Conservation (phyloP, 768 basidiomycete species). For the Trametes elegans region DNA sequence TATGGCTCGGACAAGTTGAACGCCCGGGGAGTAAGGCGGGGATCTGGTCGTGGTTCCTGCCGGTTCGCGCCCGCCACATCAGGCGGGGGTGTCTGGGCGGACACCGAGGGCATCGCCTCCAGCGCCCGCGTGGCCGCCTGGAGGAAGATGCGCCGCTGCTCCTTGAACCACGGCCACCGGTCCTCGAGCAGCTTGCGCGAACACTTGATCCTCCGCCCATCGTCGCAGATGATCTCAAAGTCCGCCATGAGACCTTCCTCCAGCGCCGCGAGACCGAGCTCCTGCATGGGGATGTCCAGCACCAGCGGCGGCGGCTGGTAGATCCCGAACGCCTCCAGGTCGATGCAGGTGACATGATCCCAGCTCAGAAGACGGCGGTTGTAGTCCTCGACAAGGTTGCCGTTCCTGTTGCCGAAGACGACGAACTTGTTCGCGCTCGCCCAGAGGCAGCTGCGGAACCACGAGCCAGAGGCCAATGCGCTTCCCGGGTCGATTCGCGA, state of each 20-base stretch:
- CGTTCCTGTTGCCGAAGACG: constrained; percentile 86
- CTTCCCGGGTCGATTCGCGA: constrained; percentile 86
- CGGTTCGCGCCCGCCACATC: constrained; percentile 53
- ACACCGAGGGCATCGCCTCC: constrained; percentile 55
- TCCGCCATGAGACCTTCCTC: constrained; percentile 83
- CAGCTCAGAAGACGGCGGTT: constrained; percentile 87
- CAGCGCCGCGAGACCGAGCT: constrained; percentile 79
- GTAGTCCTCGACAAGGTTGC: constrained; percentile 89
- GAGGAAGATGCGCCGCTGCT: constrained; percentile 59
- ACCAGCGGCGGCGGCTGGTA: constrained; percentile 79
- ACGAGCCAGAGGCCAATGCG: constrained; percentile 83
- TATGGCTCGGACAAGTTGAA: constrained; percentile 87
- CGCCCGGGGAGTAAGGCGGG: constrained; percentile 74
- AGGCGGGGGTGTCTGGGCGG: constrained; percentile 63
- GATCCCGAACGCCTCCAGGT: constrained; percentile 93
- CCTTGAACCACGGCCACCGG: constrained; percentile 94
- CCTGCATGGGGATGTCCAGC: constrained; percentile 72
- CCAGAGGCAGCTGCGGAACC: constrained; percentile 94
- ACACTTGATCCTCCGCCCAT: constrained; percentile 79
- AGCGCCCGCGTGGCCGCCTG: constrained; percentile 55
- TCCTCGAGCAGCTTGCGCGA: constrained; percentile 84
- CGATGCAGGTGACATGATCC: constrained; percentile 89
- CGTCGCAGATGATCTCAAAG: constrained; percentile 91
- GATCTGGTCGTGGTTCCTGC: constrained; percentile 62
- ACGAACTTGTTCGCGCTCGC: constrained; percentile 80